Percentiles rank a stretch among this genome's conserved stretches.
phyloP scores from a whole-genome alignment of 225 moss, liverwort and hornwort species.

The Pseudoscleropodium purum region DNA sequence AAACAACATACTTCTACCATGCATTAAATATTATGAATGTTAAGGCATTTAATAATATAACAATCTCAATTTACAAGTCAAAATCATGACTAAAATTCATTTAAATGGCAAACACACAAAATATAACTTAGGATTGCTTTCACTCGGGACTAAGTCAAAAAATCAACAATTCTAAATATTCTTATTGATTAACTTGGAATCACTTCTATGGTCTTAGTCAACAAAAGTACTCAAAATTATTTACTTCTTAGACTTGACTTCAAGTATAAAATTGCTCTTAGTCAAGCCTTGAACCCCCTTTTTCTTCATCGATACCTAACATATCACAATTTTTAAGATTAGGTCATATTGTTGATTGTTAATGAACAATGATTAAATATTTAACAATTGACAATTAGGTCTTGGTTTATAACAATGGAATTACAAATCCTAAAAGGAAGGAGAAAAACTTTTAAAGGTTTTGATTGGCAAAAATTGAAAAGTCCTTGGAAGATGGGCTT shows the following conservation, averaged over 20 bases:
- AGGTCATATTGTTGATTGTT: neutral
- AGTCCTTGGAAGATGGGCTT: rapidly evolving
- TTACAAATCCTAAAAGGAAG: too few species aligned
- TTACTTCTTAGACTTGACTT: rapidly evolving
- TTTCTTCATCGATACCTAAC: neutral
- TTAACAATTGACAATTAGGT: neutral
- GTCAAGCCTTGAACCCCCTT: too few species aligned
- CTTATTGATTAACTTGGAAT: neutral
- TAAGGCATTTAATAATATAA: neutral
- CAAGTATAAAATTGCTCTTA: neutral
- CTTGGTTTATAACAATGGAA: neutral
- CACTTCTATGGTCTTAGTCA: neutral
- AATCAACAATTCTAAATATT: neutral
- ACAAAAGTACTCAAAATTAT: neutral
- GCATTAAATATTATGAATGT: too few species aligned
- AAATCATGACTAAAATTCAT: too few species aligned
- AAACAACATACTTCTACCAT: neutral
- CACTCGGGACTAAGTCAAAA: neutral
- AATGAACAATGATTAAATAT: neutral
- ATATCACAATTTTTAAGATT: neutral
- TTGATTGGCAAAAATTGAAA: neutral
- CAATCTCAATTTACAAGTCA: neutral
- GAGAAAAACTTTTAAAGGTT: neutral
- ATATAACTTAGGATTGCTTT: neutral
- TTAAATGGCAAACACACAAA: neutral